Evolutionary conservation across 495 filamentous ascomycete species (phyloP).

Genomic region (Hypoxylon perforatum): DNA sequence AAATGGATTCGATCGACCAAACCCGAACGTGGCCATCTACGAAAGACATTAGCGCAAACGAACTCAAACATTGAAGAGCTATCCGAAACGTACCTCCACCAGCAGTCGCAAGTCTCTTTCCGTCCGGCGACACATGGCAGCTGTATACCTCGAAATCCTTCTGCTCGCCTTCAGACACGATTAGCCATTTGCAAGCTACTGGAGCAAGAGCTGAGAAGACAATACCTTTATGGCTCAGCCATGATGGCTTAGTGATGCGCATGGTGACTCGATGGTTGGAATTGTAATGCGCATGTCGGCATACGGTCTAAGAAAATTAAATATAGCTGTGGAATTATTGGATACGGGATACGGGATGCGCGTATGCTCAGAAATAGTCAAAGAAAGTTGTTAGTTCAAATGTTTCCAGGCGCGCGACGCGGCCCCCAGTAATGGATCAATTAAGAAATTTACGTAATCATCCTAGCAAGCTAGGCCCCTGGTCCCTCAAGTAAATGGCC

Average conservation of each 20-base stretch:
- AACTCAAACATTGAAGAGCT: slow-evolving; percentile 16
- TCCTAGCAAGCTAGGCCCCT: background rate
- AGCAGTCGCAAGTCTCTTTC: slow-evolving; percentile 87
- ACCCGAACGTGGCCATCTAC: slow-evolving; percentile 93
- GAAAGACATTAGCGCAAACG: slow-evolving; percentile 25
- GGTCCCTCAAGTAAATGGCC: too few relatives aligned
- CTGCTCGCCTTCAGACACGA: slow-evolving; percentile 75
- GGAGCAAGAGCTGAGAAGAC: background rate
- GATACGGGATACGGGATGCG: slow-evolving; percentile 18
- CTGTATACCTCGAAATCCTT: slow-evolving; percentile 98
- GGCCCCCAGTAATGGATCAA: slow-evolving; percentile 39
- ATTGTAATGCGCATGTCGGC: slow-evolving; percentile 47
- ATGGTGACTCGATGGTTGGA: slow-evolving; percentile 54
- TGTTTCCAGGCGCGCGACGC: slow-evolving; percentile 46
- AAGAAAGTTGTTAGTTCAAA: slow-evolving; percentile 24
- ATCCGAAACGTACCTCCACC: slow-evolving; percentile 76
- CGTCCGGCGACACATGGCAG: slow-evolving; percentile 96
- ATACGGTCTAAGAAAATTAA: slow-evolving; percentile 19
- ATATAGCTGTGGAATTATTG: background rate
- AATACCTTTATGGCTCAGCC: slow-evolving; percentile 90
- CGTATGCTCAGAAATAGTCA: slow-evolving; percentile 12
- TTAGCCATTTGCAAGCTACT: slow-evolving; percentile 20
- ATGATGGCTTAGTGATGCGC: slow-evolving; percentile 93
- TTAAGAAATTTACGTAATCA: slow-evolving; percentile 39
- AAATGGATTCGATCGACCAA: slow-evolving; percentile 95